Evolutionary conservation across 306 rosid genomes (phyloP), one percentile per base, ranked within the genome.

Genomic region (Cucurbita ficifolia): DNA sequence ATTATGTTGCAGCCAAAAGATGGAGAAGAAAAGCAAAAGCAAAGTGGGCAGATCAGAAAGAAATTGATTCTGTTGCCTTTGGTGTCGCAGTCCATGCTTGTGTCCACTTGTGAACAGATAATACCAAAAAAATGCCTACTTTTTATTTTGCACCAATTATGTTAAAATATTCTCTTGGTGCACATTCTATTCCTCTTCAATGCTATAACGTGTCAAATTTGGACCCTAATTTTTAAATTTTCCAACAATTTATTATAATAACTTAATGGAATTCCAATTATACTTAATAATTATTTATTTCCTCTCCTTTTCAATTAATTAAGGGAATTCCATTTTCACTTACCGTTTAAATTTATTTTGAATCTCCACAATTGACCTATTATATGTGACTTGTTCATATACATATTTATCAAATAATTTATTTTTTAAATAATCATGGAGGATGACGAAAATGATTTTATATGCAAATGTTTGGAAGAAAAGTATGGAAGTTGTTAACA

Each of bases 51-150:
- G 73, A 69, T 22, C 24, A 12, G 19, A 67, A 43, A 45, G 38
- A 67, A 43, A 67, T 67, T 21, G 72, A 67, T 67, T 67, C 39
- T 45, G 72, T 42, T 67, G 73, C 7, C 72, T 68, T 13, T 46
- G 22, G 8, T 24, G 56, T 69, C 73, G 46, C 56, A 14, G 5
- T 24, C 57, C 40, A 59, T 59, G 5, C 19, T 22, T 24, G 40
- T 59, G 65, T 59, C 42, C 73, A 69, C 73, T 13, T 16, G 3
- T 46, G 42, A 68, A 43, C 19, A 67, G 19, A 67, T 63, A 17
- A 18, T 61, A 36, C 16, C 6, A 13, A 60, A 3, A 60, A 60
- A 33, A 59, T 67, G 11, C 54, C 6, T 67, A 10, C 10, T 13
- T 21, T 67, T 67, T 21, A 40, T 43, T 40, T 43, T 1, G 16